Evolutionary conservation across 495 filamentous ascomycete species (phyloP).

Genomic region (Aspergillus saccharolyticus): DNA sequence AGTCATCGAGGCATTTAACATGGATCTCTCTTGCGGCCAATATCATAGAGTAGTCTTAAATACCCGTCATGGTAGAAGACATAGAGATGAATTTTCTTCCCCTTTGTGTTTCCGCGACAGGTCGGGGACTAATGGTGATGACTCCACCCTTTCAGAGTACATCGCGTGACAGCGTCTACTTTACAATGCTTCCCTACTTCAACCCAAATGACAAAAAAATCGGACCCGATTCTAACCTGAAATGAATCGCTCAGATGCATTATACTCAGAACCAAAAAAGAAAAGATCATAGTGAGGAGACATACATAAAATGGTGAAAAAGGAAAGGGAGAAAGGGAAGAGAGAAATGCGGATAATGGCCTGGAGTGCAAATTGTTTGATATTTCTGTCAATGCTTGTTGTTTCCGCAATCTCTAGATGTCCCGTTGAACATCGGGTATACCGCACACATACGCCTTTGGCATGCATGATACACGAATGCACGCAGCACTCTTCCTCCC

Average conservation of each 20-base stretch:
- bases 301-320: neutral
- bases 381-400: neutral
- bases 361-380: neutral
- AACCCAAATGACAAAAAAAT: too few species aligned
- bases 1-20: too few species aligned
- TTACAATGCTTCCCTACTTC: neutral
- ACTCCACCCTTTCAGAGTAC: too few species aligned
- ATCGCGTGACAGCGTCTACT: too few species aligned
- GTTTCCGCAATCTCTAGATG: neutral
- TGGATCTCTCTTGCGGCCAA: too few species aligned
- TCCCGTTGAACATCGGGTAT: too few species aligned
- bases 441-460: neutral
- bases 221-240: slow-evolving; percentile 2
- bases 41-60: too few species aligned
- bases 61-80: too few species aligned
- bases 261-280: slow-evolving; percentile 8
- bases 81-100: too few species aligned
- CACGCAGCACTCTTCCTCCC: neutral
- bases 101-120: too few species aligned
- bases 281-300: slow-evolving; percentile 4
- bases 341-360: neutral
- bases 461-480: neutral
- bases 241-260: slow-evolving; percentile 19
- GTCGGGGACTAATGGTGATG: too few species aligned
- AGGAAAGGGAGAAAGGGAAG: neutral